Conservation (phyloP, 2,329 filamentous ascomycete genomes). For the Nigrograna mackinnonii region DNA sequence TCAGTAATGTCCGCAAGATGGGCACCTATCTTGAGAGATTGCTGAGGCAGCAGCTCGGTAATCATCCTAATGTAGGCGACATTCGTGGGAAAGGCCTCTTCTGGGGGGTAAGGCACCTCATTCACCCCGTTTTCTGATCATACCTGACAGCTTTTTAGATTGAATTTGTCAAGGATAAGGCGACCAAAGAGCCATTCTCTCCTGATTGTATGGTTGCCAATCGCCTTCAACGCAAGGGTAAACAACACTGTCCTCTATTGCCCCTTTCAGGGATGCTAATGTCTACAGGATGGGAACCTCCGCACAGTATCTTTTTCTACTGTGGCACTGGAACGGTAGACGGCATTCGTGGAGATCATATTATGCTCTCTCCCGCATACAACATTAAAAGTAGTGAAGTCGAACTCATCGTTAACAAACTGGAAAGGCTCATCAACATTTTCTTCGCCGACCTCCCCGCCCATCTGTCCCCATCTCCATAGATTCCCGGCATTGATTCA, state of each 20-base stretch:
- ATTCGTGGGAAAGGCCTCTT: conserved; percentile 65
- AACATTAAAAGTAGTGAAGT: conserved; percentile 63
- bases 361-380: conserved; percentile 71
- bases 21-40: conserved; percentile 53
- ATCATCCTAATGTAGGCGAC: conserved; percentile 59
- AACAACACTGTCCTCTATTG: too few species aligned
- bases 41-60: conserved; percentile 48
- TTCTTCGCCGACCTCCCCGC: conserved; percentile 32
- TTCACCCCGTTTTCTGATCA: not conserved
- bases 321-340: conserved; percentile 66
- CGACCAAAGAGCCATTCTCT: conserved; percentile 58
- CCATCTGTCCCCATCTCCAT: too few species aligned
- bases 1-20: conserved; percentile 61
- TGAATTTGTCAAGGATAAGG: conserved; percentile 62
- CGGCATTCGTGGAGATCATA: conserved; percentile 65
- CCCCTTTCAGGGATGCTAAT: not conserved
- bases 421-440: conserved; percentile 57
- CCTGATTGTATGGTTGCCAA: conserved; percentile 49
- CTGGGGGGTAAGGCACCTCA: conserved; percentile 53
- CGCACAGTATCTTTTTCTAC: conserved; percentile 69
- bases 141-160: conserved; percentile 43
- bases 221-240: too few species aligned
- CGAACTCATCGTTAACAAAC: conserved; percentile 56
- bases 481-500: too few species aligned
- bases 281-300: too few species aligned